Base-by-base conservation (phyloP, 108 stramenopile genomes). In the Fistulifera solaris region DNA sequence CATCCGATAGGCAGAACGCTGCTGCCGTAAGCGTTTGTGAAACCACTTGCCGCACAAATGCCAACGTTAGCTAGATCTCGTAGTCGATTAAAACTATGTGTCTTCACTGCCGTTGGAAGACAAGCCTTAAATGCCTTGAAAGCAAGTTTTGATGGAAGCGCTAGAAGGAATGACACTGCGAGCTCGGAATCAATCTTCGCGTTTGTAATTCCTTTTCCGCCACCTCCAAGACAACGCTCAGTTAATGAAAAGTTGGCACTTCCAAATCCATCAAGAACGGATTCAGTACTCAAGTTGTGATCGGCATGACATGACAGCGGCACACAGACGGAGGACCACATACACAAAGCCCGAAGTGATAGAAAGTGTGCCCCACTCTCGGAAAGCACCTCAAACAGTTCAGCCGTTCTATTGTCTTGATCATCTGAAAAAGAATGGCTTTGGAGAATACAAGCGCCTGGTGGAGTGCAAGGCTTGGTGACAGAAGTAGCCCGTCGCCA, bases 401-500 rank as follows among this genome's bases (percentile, higher is more conserved):
- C 23, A 18, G 16, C 15, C 25, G 21, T 40, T 7, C 27, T 45
- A 21, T 21, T 45, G 44, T 35, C 31, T 3, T 45, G 11, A 21
- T 17, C 17, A 11, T 21, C 11, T 45, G 44, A 45, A 27, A 40
- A 41, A 17, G 11, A 52, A 66, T 65, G 66, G 59, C 81, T 40
- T n/a, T 72, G 50, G 23, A 67, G 63, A 44, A 71, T 64, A 54
- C 75, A 84, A 31, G 60, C 83, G 8, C 21, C 21, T 45, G 44
- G 7, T 45, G 19, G 44, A 45, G 44, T 8, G 21, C 16, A 21
- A 21, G 19, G 3, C 16, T 45, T 24, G 85, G 89, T 27, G 76
- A 76, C 5, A 92, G 62, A 26, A 92, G 59, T 16, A 92, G 81
- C 27, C 89, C 89, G 65, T 92, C 89, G 24, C 85, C 89, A 45